phyloP scores from a whole-genome alignment of 352 stramenopile genomes.

The Globisporangium megalacanthum region DNA sequence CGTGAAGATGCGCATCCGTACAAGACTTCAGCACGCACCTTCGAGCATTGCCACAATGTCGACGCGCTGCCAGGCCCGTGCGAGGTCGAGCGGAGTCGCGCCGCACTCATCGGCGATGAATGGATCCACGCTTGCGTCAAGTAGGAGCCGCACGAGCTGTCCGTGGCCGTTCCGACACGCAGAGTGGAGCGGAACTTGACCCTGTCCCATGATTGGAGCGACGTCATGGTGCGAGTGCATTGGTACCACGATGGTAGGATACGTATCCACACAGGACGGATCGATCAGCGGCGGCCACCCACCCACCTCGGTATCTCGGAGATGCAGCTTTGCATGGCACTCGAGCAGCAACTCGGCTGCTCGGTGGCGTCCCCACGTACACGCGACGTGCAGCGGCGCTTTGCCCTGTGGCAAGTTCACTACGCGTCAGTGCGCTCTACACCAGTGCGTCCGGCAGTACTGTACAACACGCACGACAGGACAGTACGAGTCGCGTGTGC shows the following conservation, averaged over 20 bases:
- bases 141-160: constrained; percentile 31
- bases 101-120: constrained; percentile 48
- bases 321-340: constrained; percentile 21
- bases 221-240: background rate
- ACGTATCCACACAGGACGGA: background rate
- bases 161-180: constrained; percentile 57
- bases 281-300: too few species aligned
- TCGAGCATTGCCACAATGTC: constrained; percentile 41
- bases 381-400: constrained; percentile 43
- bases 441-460: too few species aligned
- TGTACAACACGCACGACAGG: too few species aligned
- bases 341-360: constrained; percentile 34
- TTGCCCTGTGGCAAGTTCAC: constrained; percentile 26
- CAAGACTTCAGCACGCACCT: constrained; percentile 17
- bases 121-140: constrained; percentile 26
- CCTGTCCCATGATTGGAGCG: constrained; percentile 15
- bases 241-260: too few species aligned
- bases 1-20: too few species aligned
- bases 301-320: constrained; percentile 36
- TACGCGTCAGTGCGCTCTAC: background rate
- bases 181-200: constrained; percentile 43
- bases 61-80: constrained; percentile 46
- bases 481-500: too few species aligned
- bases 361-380: constrained; percentile 45
- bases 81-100: constrained; percentile 45